phyloP scores from a whole-genome alignment of 768 basidiomycete genomes.

The Tricholoma sp. region DNA sequence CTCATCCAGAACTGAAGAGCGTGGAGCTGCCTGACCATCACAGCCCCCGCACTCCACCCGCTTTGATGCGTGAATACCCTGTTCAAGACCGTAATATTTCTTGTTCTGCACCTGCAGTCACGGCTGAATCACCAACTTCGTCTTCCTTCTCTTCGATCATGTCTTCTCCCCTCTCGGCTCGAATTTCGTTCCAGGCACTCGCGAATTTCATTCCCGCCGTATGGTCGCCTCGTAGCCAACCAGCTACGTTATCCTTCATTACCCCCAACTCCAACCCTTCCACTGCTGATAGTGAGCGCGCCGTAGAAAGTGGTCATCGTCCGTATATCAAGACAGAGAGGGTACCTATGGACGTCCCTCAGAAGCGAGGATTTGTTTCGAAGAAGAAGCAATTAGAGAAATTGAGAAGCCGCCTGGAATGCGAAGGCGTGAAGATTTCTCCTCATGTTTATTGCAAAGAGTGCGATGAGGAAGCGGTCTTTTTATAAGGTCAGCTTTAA shows the following conservation, averaged over 20 bases:
- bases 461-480: constrained; percentile 33
- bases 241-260: constrained; percentile 7
- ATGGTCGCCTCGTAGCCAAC: constrained; percentile 40
- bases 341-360: constrained; percentile 1
- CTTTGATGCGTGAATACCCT: constrained; percentile 16
- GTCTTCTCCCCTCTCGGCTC: constrained; percentile 49
- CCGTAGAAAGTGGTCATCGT: not conserved
- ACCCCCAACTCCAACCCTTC: not conserved
- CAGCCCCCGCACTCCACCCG: constrained; percentile 12
- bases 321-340: too few relatives aligned
- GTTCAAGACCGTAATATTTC: constrained; percentile 6
- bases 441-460: constrained; percentile 31
- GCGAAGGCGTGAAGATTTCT: constrained; percentile 27
- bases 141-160: constrained; percentile 44
- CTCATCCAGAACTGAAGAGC: constrained; percentile 35
- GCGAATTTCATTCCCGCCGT: constrained; percentile 56
- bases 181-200: constrained; percentile 55
- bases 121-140: constrained; percentile 21
- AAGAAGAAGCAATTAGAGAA: constrained; percentile 65
- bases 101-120: constrained; percentile 2
- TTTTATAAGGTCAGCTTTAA: constrained; percentile 32
- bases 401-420: constrained; percentile 50
- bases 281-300: not conserved
- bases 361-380: constrained; percentile 44
- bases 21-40: constrained; percentile 29